Conservation (phyloP, 164 flowering plant genomes). For the Litsea cubeba region DNA sequence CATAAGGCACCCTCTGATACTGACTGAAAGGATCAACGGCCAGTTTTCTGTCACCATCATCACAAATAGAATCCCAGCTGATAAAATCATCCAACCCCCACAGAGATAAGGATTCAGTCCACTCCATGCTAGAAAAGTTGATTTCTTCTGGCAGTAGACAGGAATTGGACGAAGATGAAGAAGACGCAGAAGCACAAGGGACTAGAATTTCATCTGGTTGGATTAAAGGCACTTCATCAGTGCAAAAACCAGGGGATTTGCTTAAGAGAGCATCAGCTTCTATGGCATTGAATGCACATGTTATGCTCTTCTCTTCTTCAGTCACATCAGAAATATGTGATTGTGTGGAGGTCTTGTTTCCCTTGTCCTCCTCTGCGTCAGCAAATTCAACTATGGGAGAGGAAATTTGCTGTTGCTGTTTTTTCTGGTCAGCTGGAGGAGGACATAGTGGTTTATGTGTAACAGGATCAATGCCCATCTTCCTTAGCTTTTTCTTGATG, state of each 20-base stretch:
- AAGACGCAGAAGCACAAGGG: slow-evolving; percentile 24
- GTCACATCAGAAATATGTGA: slow-evolving; percentile 14
- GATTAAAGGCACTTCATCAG: slow-evolving; percentile 65
- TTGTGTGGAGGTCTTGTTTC: slow-evolving; percentile 13
- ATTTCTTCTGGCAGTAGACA: slow-evolving; percentile 19
- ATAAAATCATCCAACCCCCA: slow-evolving; percentile 43
- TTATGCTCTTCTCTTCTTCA: slow-evolving; percentile 23
- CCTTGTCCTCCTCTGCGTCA: slow-evolving; percentile 16
- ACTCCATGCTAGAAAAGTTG: slow-evolving; percentile 35
- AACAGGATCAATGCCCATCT: slow-evolving; percentile 73
- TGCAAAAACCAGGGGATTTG: slow-evolving; percentile 34
- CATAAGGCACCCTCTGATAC: slow-evolving; percentile 7
- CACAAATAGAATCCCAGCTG: slow-evolving; percentile 43
- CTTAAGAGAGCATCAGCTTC: slow-evolving; percentile 12
- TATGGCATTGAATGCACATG: slow-evolving; percentile 10
- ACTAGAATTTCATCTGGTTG: slow-evolving; percentile 56
- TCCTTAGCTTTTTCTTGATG: slow-evolving; percentile 66
- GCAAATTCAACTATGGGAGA: not conserved
- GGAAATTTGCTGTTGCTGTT: not conserved
- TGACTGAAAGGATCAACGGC: slow-evolving; percentile 21
- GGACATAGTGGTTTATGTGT: slow-evolving; percentile 48
- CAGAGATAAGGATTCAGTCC: slow-evolving; percentile 29
- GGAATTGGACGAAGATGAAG: slow-evolving; percentile 13
- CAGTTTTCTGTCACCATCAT: slow-evolving; percentile 22
- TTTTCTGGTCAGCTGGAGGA: slow-evolving; percentile 2